Evolutionary conservation across 352 stramenopile species (phyloP), one percentile per base, ranked within the genome.

Genomic region (Aphanomyces stellatus): DNA sequence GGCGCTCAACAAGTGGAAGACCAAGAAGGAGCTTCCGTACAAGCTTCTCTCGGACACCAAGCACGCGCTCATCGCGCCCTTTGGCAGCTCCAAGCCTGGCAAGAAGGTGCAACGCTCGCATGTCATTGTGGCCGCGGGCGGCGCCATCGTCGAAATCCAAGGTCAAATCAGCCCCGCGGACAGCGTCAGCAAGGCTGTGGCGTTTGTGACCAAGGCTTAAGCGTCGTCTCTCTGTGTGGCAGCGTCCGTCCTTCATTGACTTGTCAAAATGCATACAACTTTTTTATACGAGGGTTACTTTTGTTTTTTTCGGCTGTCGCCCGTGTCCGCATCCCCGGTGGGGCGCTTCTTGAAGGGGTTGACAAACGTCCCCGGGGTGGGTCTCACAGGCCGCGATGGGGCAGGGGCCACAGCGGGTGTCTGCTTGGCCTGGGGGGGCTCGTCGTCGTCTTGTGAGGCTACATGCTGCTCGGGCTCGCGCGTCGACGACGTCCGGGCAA

Each of bases 91-190:
- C 19, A 71, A 73, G 40, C 79, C 79, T 42, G 76, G 76, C 19
- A 79, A 81, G 25, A 80, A 73, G 40, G 79, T 95, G 10, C 69
- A 91, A 55, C 85, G 87, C 59, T 95, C 87, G 75, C 87, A 95
- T 56, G 83, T 92, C 69, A 89, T 95, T 66, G 61, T 95, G 30
- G 72, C 89, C 34, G 77, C 80, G n/a, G 87, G 87, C 37, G 85
- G 82, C 41, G 81, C 81, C 35, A 69, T 95, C 19, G 85, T 80
- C 51, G 72, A 95, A 55, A 80, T 95, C 35, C 71, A 88, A 63
- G 74, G 73, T 69, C 81, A 88, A 65, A 82, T 92, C 59, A 75
- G 79, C 46, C 87, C 87, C n/a, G 57, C 85, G 33, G 85, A 93
- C 63, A 95, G 87, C 71, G 84, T 93, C 72, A 82, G 62, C 63